These are phyloP conservation scores for Microcos paniculata DNA, from an alignment of 345 rosid genomes.

Conservation along the genomic window DNA sequence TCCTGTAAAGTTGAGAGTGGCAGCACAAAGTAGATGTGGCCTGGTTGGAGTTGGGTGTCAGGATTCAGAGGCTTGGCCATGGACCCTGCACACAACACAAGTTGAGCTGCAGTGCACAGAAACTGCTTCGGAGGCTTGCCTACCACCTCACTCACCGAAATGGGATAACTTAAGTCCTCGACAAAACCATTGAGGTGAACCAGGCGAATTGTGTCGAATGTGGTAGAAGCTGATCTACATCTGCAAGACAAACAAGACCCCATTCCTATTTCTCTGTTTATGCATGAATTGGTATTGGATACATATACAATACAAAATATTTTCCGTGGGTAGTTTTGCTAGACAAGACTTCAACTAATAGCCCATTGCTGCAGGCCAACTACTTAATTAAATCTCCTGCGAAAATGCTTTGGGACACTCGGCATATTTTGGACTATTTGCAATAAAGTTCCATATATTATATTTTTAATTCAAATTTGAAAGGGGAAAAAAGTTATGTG, in stretches of 20 bases:
- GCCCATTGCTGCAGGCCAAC: too few relatives aligned
- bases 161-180: slow-evolving; percentile 37
- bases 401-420: too few relatives aligned
- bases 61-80: slow-evolving; percentile 35
- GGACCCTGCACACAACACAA: slow-evolving; percentile 24
- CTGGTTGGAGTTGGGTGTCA: slow-evolving; percentile 30
- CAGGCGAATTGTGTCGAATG: slow-evolving; percentile 29
- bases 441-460: too few relatives aligned
- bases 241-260: background rate
- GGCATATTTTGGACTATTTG: too few relatives aligned
- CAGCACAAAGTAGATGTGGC: slow-evolving; percentile 44
- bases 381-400: too few relatives aligned
- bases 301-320: too few relatives aligned
- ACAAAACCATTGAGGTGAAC: slow-evolving; percentile 46
- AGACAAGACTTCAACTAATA: too few relatives aligned
- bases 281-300: too few relatives aligned
- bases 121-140: slow-evolving; percentile 26
- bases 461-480: too few relatives aligned
- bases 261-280: background rate
- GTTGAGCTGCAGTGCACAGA: slow-evolving; percentile 44
- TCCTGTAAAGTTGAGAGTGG: slow-evolving; percentile 38
- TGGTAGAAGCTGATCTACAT: background rate
- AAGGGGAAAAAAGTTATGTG: too few relatives aligned
- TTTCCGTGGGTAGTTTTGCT: too few relatives aligned
- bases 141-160: slow-evolving; percentile 31